Percentiles rank a stretch among this genome's conserved stretches.
Conservation (phyloP, 768 basidiomycete species). For the Termitomyces sp. region DNA sequence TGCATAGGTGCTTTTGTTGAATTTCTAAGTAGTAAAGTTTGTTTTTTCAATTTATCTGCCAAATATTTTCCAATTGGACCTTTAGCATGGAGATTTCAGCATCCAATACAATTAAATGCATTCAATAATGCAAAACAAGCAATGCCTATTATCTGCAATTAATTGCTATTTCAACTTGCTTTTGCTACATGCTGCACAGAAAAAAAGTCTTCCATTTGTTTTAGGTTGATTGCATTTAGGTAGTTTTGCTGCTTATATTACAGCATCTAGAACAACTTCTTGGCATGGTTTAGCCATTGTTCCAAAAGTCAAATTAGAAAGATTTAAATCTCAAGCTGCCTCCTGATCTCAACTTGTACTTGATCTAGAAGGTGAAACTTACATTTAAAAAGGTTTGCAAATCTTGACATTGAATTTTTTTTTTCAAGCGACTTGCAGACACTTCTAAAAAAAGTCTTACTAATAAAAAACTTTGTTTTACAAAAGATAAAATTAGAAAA, state of each 20-base stretch:
- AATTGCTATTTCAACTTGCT: neutral
- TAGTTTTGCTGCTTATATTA: constrained; percentile 24
- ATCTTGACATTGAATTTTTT: too few species aligned
- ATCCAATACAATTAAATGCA: neutral
- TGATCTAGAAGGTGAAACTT: neutral
- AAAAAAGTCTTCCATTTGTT: neutral
- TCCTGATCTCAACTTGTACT: neutral
- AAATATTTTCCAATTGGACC: neutral
- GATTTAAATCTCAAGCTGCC: constrained; percentile 15
- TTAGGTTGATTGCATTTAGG: constrained; percentile 14
- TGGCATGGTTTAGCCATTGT: constrained; percentile 17
- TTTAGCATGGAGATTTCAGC: neutral
- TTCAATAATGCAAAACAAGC: neutral
- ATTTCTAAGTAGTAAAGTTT: neutral
- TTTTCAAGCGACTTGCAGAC: too few species aligned
- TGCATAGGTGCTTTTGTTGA: neutral
- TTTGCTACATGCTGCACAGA: neutral
- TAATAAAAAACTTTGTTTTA: neutral
- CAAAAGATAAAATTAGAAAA: neutral
- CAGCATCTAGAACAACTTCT: constrained; percentile 18
- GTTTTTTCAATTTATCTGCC: neutral
- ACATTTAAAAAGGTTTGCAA: too few species aligned
- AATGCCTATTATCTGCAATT: neutral
- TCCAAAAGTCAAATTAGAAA: constrained; percentile 10
- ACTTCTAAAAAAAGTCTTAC: neutral